Evolutionary conservation across 2,329 filamentous ascomycete genomes (phyloP).

Genomic region (Conoideocrella luteorostrata): DNA sequence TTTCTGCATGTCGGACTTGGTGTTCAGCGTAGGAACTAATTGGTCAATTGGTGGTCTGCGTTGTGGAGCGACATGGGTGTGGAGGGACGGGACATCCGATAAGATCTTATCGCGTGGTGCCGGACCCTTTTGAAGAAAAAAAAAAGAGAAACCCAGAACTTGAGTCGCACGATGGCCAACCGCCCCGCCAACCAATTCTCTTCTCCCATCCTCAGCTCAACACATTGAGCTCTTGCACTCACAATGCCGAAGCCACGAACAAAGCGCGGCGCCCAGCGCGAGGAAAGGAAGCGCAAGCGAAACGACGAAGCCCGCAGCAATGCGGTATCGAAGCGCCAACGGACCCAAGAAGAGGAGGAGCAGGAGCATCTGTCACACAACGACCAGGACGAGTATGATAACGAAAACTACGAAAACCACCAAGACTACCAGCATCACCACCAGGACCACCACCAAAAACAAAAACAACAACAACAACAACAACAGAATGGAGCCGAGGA

Average conservation of each 20-base stretch:
- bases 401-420: not conserved
- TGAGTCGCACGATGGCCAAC: no score
- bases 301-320: slow-evolving; percentile 15
- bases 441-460: slow-evolving; percentile 16
- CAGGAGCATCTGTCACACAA: no score
- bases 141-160: slow-evolving; percentile 8
- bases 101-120: slow-evolving; percentile 3
- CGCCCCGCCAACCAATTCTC: no score
- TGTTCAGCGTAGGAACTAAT: no score
- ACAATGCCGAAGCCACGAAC: slow-evolving; percentile 39
- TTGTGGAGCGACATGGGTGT: no score
- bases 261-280: slow-evolving; percentile 31
- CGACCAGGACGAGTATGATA: not conserved
- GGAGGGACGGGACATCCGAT: no score
- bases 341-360: slow-evolving; percentile 15
- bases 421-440: slow-evolving; percentile 9
- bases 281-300: slow-evolving; percentile 36
- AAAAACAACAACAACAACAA: slow-evolving; percentile 17
- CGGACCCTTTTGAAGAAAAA: not conserved
- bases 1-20: no score
- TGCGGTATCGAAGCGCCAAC: slow-evolving; percentile 19
- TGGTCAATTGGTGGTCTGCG: no score
- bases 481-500: slow-evolving; percentile 36
- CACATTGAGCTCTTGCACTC: slow-evolving; percentile 7
- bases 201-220: not conserved